Conservation (phyloP, 768 basidiomycete genomes). For the Cubamyces lactineus region DNA sequence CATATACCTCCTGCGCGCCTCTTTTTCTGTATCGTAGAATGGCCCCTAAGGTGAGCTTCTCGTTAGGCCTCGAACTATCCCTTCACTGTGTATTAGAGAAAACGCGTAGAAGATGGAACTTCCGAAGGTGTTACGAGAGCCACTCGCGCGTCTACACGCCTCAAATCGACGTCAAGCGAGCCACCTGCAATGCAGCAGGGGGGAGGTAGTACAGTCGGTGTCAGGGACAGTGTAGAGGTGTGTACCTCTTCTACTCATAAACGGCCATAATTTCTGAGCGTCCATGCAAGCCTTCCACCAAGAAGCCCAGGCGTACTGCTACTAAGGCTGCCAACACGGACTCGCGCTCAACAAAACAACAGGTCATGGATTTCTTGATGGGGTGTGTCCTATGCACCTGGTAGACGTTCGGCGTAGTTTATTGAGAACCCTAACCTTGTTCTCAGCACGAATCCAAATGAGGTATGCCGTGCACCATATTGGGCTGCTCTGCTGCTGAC, state of each 20-base stretch:
- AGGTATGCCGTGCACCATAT: slow-evolving; percentile 20
- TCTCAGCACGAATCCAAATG: slow-evolving; percentile 12
- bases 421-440: slow-evolving; percentile 21
- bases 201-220: too few species aligned
- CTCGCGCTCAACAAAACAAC: too few species aligned
- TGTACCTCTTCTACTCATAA: neutral
- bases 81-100: slow-evolving; percentile 47
- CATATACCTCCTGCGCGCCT: neutral
- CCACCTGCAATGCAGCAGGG: too few species aligned
- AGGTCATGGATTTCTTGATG: too few species aligned
- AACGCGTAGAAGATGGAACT: slow-evolving; percentile 44
- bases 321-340: slow-evolving; percentile 9
- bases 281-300: slow-evolving; percentile 12
- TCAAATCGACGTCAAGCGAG: slow-evolving; percentile 3
- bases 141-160: slow-evolving; percentile 31
- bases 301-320: slow-evolving; percentile 26
- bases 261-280: too few species aligned
- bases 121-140: slow-evolving; percentile 15
- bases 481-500: slow-evolving; percentile 9
- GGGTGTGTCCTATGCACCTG: too few species aligned
- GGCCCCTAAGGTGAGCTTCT: slow-evolving; percentile 31
- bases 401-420: neutral
- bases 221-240: neutral
- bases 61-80: neutral
- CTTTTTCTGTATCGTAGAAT: slow-evolving; percentile 10